Base-by-base conservation (phyloP, 257 asterid species). In the Apocynum venetum region DNA sequence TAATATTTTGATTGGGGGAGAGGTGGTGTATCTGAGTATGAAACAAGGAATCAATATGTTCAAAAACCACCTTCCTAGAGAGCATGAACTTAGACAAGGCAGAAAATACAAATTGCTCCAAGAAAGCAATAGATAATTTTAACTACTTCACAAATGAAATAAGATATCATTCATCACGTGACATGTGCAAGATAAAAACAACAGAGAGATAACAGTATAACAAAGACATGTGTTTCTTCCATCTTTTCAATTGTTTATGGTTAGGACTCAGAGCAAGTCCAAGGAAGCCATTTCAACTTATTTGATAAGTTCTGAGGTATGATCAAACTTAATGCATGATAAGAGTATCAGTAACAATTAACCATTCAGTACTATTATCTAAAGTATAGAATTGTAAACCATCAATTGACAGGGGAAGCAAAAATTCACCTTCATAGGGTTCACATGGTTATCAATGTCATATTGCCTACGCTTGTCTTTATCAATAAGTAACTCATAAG, bases 401-500 rank as follows among this genome's bases (percentile, higher is more conserved):
- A 80, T 71, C 41, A 80, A 82, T 25, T 70, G 73, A 69, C 43
- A 36, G n/a, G 57, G 10, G 59, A 72, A 73, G 72, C 71, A 40
- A 60, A 74, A 52, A 51, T 44, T 81, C 84, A 96, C 98, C 99
- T 93, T 92, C 97, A 93, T 84, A 46, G 98, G 99, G 83, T 93
- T 93, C 80, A 84, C 90, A 56, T 88, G 93, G 82, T 96, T 89
- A 77, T 90, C 97, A 44, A 7, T 77, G 81, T 96, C 97, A 80
- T 96, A 91, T 75, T 86, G 79, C 70, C 85, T 90, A 77, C 98
- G 90, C 78, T 86, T 87, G 73, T 96, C 96, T 76, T 78, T 89
- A 86, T 96, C 97, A 73, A 93, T 67, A 49, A 96, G 98, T 81
- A 93, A 87, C 89, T 96, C 99, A 77, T 96, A 91, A 63, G 99